Base-by-base conservation (phyloP, 345 rosid species). In the Microcos paniculata region DNA sequence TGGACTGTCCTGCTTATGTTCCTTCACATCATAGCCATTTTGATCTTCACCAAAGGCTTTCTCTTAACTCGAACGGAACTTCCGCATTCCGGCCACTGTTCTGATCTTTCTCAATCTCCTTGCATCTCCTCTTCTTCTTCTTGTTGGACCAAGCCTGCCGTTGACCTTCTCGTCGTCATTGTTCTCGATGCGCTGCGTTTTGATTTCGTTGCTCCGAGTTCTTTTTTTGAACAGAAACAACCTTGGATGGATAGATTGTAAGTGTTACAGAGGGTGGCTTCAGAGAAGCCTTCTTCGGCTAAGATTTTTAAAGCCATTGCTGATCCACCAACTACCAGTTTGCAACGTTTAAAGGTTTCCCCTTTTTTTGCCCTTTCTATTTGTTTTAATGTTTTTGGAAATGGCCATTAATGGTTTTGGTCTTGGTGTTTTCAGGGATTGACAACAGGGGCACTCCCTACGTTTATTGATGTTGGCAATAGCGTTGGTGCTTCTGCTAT, bases 401-500 rank as follows among this genome's bases (percentile, higher is more conserved):
- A 67, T 67, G 28, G 23, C 55, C 31, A 59, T 28, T 35, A 31
- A 56, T 33, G 24, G 1, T 4, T 43, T 79, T 23, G 35, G 48
- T 21, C 57, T 40, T 73, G 14, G 42, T 71, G 35, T 48, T 67
- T 70, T 28, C 78, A 95, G 99, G 99, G 97, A 30, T 83, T 95
- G 80, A 91, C 98, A 59, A 96, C 97, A 14, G 97, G 97, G 80
- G 99, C 96, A 57, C 85, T 96, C 77, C 98, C 98, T 40, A 93
- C 99, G 61, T 96, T 96, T 83, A 84, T 93, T 6, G 98, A 96
- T 80, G 90, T 96, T 70, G 98, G 97, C 43, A 91, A 93, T 79
- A 92, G 95, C 85, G 92, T 94, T 72, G 98, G 98, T 70, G 95
- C 98, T 24, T 97, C 98, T 62, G 98, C 95, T 56, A 92, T 94